phyloP scores from a whole-genome alignment of 805 yeast genomes.

The Cyberlindnera amylophila region DNA sequence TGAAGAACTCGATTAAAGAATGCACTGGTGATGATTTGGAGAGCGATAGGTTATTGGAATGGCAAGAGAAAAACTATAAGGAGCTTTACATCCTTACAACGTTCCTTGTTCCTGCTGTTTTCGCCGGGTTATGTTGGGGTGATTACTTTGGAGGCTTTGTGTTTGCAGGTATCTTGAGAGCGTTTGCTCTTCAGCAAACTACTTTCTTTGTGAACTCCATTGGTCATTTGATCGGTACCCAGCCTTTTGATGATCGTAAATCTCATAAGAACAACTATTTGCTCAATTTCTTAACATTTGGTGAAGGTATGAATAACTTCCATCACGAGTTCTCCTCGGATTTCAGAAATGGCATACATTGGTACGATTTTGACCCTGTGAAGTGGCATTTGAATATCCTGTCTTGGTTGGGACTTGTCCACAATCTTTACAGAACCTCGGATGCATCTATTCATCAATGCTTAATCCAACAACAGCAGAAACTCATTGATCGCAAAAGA shows the following conservation, averaged over 20 bases:
- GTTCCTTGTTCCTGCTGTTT: constrained; percentile 58
- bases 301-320: constrained; percentile 90
- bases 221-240: constrained; percentile 74
- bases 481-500: constrained; percentile 70
- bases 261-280: constrained; percentile 66
- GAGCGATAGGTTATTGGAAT: constrained; percentile 43
- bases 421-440: constrained; percentile 46
- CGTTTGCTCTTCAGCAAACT: constrained; percentile 73
- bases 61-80: constrained; percentile 37
- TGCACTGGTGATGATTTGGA: constrained; percentile 57
- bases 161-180: constrained; percentile 74
- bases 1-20: constrained; percentile 32
- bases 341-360: constrained; percentile 68
- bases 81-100: constrained; percentile 47
- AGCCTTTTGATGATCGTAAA: constrained; percentile 70
- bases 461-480: constrained; percentile 77
- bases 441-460: constrained; percentile 57
- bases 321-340: constrained; percentile 96
- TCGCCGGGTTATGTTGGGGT: constrained; percentile 66
- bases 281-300: constrained; percentile 68
- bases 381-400: constrained; percentile 59
- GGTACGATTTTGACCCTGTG: constrained; percentile 83
- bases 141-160: constrained; percentile 74
- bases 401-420: constrained; percentile 54
- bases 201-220: constrained; percentile 74